Conservation (phyloP, 192 early-diverging fungal genomes). For the Podila epicladia region DNA sequence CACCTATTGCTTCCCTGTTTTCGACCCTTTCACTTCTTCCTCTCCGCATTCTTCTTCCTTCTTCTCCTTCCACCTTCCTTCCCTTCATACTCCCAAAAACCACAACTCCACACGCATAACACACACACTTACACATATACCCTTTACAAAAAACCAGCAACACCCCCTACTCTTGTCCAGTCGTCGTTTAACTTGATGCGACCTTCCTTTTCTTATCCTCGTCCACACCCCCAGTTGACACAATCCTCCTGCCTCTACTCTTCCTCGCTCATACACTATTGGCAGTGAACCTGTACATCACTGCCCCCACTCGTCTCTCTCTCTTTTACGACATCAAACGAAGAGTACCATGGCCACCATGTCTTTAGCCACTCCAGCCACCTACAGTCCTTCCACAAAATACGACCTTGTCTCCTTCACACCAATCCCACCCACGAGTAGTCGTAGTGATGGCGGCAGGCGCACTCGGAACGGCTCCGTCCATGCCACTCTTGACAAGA, state of each 20-base stretch:
- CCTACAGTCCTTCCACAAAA: conserved; percentile 1
- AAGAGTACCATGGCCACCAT: conserved; percentile 9
- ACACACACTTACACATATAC: not conserved
- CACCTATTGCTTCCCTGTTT: not conserved
- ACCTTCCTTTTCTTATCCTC: conserved; percentile 27
- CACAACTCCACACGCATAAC: not conserved
- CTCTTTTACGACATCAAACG: not conserved
- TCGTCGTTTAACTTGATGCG: conserved; percentile 36
- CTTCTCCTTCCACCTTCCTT: not conserved
- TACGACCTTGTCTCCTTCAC: not conserved
- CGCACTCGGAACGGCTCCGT: not conserved
- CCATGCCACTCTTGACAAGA: not conserved
- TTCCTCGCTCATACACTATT: conserved; percentile 43
- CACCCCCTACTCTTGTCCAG: not conserved
- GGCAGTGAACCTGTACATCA: conserved; percentile 26
- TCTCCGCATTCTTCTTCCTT: not conserved
- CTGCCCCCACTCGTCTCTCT: not conserved
- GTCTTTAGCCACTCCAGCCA: not conserved
- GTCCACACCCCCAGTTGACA: conserved; percentile 2
- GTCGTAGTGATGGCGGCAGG: not conserved
- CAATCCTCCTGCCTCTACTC: conserved; percentile 10
- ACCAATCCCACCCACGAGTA: not conserved
- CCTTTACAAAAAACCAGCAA: not conserved
- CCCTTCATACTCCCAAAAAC: not conserved
- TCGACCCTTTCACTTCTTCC: not conserved